Evolutionary conservation across 768 basidiomycete species (phyloP).

Genomic region (Mycena galopus): DNA sequence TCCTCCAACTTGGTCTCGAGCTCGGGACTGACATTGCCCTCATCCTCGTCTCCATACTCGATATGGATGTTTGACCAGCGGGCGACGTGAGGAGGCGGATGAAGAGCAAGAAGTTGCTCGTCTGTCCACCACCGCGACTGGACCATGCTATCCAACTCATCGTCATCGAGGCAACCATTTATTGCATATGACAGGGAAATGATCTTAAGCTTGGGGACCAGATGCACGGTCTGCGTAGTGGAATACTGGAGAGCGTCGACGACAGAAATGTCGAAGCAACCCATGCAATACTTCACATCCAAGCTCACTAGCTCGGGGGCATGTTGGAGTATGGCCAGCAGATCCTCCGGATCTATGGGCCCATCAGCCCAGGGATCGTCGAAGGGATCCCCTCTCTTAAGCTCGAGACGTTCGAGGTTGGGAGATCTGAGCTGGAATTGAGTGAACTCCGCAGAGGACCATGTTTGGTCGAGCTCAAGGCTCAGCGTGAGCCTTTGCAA

Average conservation of each 20-base stretch:
- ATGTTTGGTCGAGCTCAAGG: neutral
- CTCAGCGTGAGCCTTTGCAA: neutral
- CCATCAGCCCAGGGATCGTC: neutral
- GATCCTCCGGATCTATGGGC: neutral
- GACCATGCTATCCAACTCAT: constrained; percentile 15
- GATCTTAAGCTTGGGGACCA: constrained; percentile 5
- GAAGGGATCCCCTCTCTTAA: neutral
- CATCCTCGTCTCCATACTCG: neutral
- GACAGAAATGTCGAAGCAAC: neutral
- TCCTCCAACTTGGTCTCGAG: neutral
- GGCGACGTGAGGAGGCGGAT: constrained; percentile 7
- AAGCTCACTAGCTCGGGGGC: constrained; percentile 14
- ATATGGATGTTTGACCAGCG: constrained; percentile 8
- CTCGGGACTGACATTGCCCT: neutral
- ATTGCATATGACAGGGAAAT: neutral
- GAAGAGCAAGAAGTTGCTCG: constrained; percentile 8
- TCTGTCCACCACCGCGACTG: constrained; percentile 32
- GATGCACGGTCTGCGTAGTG: neutral
- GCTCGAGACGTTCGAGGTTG: neutral
- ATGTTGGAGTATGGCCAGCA: constrained; percentile 1
- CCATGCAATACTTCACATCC: neutral
- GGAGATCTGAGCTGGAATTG: constrained; percentile 20
- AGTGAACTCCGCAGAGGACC: constrained; percentile 9
- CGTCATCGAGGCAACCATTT: neutral
- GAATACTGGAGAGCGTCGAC: constrained; percentile 5